phyloP scores from a whole-genome alignment of 1,284 basidiomycete species.

The Cutaneotrichosporon cutaneum region DNA sequence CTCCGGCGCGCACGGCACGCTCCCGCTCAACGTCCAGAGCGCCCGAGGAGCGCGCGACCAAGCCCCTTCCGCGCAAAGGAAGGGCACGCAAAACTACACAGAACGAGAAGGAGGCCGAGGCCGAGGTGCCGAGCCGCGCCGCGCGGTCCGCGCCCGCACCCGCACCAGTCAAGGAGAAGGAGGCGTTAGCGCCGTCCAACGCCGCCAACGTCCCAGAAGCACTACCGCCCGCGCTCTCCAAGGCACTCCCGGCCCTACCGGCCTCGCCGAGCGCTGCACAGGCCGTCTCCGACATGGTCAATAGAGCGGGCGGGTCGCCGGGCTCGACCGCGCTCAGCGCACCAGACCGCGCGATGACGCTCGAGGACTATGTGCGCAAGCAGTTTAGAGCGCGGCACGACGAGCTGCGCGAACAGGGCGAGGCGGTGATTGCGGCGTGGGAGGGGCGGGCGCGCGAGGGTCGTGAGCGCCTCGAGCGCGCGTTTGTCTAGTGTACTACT shows the following conservation, averaged over 20 bases:
- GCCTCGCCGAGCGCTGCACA: slow-evolving; percentile 13
- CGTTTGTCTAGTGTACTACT: background rate
- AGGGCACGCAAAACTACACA: slow-evolving; percentile 2
- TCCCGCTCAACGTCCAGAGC: background rate
- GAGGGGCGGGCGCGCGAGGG: slow-evolving; percentile 50
- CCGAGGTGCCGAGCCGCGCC: slow-evolving; percentile 3
- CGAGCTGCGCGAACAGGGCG: slow-evolving; percentile 20
- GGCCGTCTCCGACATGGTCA: slow-evolving; percentile 20
- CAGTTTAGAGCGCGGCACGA: slow-evolving; percentile 14
- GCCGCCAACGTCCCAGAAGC: background rate
- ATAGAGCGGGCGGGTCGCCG: background rate
- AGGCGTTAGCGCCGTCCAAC: background rate
- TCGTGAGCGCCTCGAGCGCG: slow-evolving; percentile 8
- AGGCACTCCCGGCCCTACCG: background rate
- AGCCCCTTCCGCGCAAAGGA: slow-evolving; percentile 22
- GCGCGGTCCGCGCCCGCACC: slow-evolving; percentile 9
- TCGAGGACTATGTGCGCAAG: slow-evolving; percentile 24
- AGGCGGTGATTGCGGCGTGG: slow-evolving; percentile 69
- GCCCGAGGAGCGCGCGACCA: slow-evolving; percentile 17
- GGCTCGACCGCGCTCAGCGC: slow-evolving; percentile 7
- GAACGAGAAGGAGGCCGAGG: slow-evolving; percentile 7
- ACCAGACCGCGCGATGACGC: slow-evolving; percentile 18
- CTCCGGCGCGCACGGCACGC: background rate
- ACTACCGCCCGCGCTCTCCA: background rate
- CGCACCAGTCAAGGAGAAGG: background rate